Evolutionary conservation across 306 rosid genomes (phyloP).

Genomic region (Begonia masoniana): DNA sequence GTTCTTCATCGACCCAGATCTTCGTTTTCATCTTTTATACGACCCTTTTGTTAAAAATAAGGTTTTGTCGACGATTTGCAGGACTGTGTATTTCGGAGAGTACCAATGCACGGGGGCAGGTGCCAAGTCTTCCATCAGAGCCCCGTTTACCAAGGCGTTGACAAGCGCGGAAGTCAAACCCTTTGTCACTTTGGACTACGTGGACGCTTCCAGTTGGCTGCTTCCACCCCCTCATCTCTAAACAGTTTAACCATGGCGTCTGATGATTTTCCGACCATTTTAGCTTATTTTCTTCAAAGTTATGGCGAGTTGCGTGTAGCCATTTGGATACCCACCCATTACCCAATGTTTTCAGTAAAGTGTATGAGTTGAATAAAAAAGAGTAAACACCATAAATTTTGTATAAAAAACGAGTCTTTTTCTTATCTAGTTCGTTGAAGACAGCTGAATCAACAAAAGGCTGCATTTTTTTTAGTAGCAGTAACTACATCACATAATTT

Average conservation of each 20-base stretch:
- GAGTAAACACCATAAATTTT: too few species aligned
- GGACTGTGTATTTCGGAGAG: slow-evolving; percentile 47
- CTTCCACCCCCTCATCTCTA: slow-evolving; percentile 30
- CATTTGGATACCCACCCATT: too few species aligned
- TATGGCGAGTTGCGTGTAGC: too few species aligned
- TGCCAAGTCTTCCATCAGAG: slow-evolving; percentile 20
- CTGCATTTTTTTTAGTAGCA: not conserved
- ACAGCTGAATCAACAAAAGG: not conserved
- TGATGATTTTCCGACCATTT: too few species aligned
- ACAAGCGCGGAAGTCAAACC: slow-evolving; percentile 24
- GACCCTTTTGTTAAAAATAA: too few species aligned
- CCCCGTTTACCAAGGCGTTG: slow-evolving; percentile 17
- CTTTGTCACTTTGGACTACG: slow-evolving; percentile 36
- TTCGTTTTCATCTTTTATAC: too few species aligned
- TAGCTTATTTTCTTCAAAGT: too few species aligned
- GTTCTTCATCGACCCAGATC: not conserved
- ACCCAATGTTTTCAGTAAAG: too few species aligned
- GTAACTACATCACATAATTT: too few species aligned
- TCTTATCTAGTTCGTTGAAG: not conserved
- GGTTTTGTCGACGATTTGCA: not conserved
- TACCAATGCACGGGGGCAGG: slow-evolving; percentile 54
- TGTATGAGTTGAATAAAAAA: too few species aligned
- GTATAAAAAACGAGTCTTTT: not conserved
- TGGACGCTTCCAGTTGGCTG: slow-evolving; percentile 44
- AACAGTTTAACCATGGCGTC: not conserved